Evolutionary conservation across 306 rosid genomes (phyloP), one percentile per base, ranked within the genome.

Genomic region (Phaseolus lunatus): DNA sequence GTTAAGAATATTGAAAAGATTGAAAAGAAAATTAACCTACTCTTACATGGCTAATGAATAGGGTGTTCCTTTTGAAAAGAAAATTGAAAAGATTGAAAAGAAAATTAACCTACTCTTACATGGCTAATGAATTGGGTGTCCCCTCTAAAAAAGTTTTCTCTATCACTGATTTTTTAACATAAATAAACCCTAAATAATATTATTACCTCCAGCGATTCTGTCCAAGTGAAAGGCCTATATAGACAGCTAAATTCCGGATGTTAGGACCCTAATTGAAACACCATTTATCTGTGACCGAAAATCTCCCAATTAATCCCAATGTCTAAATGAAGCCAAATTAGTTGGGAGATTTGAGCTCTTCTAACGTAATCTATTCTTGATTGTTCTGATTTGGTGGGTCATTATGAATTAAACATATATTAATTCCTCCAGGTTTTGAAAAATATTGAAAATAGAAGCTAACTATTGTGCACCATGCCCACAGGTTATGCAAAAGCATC

Each of bases 401-500:
- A 61, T 52, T 41, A 27, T 44, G n/a, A 18, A 31, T 57, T 39
- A 57, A 78, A 41, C 39, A 13, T 70, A 26, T n/a, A 31, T 57
- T 52, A 13, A 76, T 64, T 43, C 43, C 71, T 76, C 52, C 11
- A 22, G 52, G 77, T 13, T 67, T 72, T 64, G 64, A 29, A 37
- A 58, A 69, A 41, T 39, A 37, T 74, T 73, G 59, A 76, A 67
- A 73, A 63, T 58, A 54, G 73, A 39, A 33, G 47, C 64, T 75
- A 29, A 79, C 75, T 24, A 37, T 70, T 33, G 44, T 72, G 45
- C 71, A 61, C 27, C 33, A 67, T 83, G 13, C 63, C 65, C 80
- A 76, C 90, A 94, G 98, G 98, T 94, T 85, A 94, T 92, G 98
- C 97, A 94, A 87, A 94, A 92, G 87, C 98, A 94, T 82, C 98